Base-by-base conservation (phyloP, 2,329 filamentous ascomycete species). In the Plenodomus lindquistii region DNA sequence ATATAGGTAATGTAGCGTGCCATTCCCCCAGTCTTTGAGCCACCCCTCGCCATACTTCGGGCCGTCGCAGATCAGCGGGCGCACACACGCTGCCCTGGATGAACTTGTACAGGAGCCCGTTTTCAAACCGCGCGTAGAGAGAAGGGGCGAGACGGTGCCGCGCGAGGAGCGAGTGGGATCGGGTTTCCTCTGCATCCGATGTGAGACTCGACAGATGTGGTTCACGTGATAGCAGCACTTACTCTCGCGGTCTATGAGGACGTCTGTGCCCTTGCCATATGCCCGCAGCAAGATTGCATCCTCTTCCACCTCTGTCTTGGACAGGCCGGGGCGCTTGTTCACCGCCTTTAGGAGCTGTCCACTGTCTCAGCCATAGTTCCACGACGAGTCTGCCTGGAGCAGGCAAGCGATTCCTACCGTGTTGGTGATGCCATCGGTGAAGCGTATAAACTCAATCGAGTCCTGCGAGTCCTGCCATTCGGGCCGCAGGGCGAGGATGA, bases 401-500 rank as follows among this genome's bases (percentile, higher is more conserved):
- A n/a, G 42, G 17, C 24, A 19, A 27, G n/a, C 7, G 20, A 15
- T 39, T 44, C 81, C 60, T 75, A 85, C 82, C 57, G 92, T 97
- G 75, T 99, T 99, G 59, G 94, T 99, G 76, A 97, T 99, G 68
- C 94, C 94, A 67, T 99, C 94, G 34, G 91, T 99, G 78, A 97
- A 99, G 57, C 89, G 87, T 59, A 91, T 81, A 69, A 97, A 90
- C 66, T 94, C 86, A 63, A 99, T 81, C 37, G 86, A 83, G 48
- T 89, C 88, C 57, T 86, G 84, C 29, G 82, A 78, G 40, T 82
- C 81, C 59, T 85, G 81, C 94, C 94, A 99, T 63, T 95, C 85
- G 10, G 92, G 92, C 50, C 87, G 83, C 53, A 97, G 79, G 21
- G 89, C 83, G 60, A 91, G 79, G 64, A 97, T 86, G 55, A 99